phyloP scores from a whole-genome alignment of 129 eudicot species.

The Oenanthe sinensis region DNA sequence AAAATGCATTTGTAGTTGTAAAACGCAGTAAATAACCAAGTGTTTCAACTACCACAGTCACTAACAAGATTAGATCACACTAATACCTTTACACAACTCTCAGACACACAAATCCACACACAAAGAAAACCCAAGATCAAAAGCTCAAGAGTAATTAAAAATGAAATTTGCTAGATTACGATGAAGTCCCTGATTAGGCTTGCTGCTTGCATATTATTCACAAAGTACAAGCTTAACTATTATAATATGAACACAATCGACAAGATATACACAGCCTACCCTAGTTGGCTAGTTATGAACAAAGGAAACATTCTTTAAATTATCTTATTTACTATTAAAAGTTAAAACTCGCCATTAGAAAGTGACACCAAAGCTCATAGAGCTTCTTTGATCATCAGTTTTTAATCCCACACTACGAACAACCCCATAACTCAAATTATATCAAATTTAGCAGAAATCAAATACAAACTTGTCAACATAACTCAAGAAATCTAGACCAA shows the following conservation, averaged over 20 bases:
- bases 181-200: too few species aligned
- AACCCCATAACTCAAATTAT: background rate
- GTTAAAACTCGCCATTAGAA: too few species aligned
- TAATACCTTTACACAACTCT: too few species aligned
- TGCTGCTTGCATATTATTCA: background rate
- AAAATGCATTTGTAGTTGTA: too few species aligned
- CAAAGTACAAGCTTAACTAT: background rate
- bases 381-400: background rate
- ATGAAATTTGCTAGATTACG: background rate
- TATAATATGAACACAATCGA: background rate
- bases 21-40: too few species aligned
- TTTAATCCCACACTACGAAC: background rate
- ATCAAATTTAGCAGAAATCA: background rate
- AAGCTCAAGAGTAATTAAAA: too few species aligned
- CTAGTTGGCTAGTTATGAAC: background rate
- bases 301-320: background rate
- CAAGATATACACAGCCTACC: background rate
- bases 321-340: too few species aligned
- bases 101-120: background rate
- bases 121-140: background rate
- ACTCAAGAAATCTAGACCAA: too few species aligned
- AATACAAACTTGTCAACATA: too few species aligned
- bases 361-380: background rate
- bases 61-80: too few species aligned
- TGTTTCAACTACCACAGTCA: too few species aligned